Evolutionary conservation across 1,284 basidiomycete genomes (phyloP), one percentile per base, ranked within the genome.

Genomic region (Ceratobasidium sp.): DNA sequence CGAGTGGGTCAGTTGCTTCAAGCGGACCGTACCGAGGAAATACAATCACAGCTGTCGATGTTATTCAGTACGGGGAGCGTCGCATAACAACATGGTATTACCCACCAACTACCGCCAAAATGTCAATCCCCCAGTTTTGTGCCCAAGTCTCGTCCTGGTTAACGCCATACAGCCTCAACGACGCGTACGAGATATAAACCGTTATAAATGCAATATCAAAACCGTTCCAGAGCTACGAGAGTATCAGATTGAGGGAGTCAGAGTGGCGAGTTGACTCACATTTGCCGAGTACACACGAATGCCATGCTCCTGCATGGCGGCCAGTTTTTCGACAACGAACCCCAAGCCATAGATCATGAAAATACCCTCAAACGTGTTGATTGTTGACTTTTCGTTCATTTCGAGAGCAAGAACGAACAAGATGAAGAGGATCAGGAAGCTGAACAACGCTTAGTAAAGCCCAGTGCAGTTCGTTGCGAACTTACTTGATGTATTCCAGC

Each of bases 271-370:
- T 23, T 17, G 50, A 23, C 77, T 28, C 57, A 80, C 79, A 64
- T 81, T 81, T 15, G 80, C 76, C n/a, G 79, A 79, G 70, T 80
- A 81, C 15, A 81, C 80, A 64, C 90, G 91, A 71, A 97, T 90
- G 0, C 96, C 96, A 82, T 96, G 96, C 83, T 98, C 96, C 83
- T 97, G 94, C 90, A 97, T 94, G 2, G 96, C 93, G 10, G 96
- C 96, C 15, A 96, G 86, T 83, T 97, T 97, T 84, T 98, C 96
- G 4, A 98, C 87, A 0, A 94, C 91, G 84, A 98, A 98, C 0
- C 96, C 95, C 50, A 96, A 86, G 0, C 93, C 92, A 84, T 96
- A 97, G 4, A 93, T 82, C 90, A 97, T 95, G 84, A 97, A 97
- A 0, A 89, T 77, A 0, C 88, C 82, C 83, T 97, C 96, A 5